A percentile compares a stretch with the other conserved stretches of the same genome.
Conservation (phyloP, 148 eudicot species). For the Agrostemma githago region DNA sequence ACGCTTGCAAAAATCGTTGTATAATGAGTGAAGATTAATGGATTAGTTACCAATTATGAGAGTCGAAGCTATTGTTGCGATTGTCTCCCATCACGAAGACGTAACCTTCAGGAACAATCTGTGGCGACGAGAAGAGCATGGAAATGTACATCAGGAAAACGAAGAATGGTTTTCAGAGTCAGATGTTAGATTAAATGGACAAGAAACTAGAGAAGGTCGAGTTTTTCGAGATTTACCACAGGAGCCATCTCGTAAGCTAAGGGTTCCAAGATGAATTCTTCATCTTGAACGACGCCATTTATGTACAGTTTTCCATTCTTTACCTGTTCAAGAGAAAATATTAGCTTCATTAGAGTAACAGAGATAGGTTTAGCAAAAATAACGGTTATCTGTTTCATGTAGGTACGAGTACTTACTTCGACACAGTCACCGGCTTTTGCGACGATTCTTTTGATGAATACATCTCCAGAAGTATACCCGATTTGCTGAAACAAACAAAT, state of each 20-base stretch:
- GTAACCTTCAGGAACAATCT: slow-evolving; percentile 86
- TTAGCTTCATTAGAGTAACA: neutral
- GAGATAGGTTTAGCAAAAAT: neutral
- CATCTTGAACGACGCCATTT: slow-evolving; percentile 64
- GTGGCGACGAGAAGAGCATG: slow-evolving; percentile 6
- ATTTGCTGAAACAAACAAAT: slow-evolving; percentile 36
- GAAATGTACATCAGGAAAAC: slow-evolving; percentile 8
- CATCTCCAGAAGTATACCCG: slow-evolving; percentile 65
- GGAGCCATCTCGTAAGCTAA: slow-evolving; percentile 76
- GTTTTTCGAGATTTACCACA: slow-evolving; percentile 36
- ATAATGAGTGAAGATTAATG: neutral
- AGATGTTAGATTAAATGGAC: neutral
- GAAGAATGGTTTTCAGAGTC: neutral
- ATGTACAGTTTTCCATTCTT: slow-evolving; percentile 60
- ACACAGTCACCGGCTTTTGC: slow-evolving; percentile 81
- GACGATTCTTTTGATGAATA: slow-evolving; percentile 76
- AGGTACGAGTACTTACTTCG: slow-evolving; percentile 54
- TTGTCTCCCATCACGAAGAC: slow-evolving; percentile 96
- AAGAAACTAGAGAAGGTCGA: neutral
- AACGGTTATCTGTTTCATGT: no score
- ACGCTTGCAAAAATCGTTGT: neutral
- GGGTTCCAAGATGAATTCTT: slow-evolving; percentile 82
- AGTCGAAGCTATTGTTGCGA: slow-evolving; percentile 92
- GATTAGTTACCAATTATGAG: slow-evolving; percentile 86
- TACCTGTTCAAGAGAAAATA: slow-evolving; percentile 39